phyloP scores from a whole-genome alignment of 2,329 filamentous ascomycete genomes.

The Coniochaeta sp. region DNA sequence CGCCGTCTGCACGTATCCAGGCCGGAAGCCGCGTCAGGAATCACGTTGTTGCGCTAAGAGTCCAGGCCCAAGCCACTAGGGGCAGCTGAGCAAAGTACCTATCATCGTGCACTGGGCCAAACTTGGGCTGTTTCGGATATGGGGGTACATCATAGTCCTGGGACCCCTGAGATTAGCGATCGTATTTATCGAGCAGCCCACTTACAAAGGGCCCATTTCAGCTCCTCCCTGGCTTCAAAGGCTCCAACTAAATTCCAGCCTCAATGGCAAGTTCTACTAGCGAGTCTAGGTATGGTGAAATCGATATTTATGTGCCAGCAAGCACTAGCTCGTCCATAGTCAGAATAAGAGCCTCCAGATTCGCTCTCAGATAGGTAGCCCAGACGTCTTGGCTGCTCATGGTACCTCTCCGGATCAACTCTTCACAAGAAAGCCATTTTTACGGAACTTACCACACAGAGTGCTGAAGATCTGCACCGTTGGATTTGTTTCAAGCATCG shows the following conservation, averaged over 20 bases:
- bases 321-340: not conserved
- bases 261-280: not conserved
- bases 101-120: not conserved
- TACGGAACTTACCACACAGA: no score
- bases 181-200: not conserved
- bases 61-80: not conserved
- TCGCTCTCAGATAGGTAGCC: not conserved
- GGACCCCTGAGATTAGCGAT: not conserved
- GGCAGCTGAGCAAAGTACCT: not conserved
- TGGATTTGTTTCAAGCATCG: not conserved
- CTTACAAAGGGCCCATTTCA: not conserved
- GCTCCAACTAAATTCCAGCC: not conserved
- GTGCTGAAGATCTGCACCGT: not conserved
- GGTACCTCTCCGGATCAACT: no score
- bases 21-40: not conserved
- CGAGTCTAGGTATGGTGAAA: not conserved
- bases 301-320: not conserved
- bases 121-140: not conserved
- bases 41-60: not conserved
- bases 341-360: not conserved
- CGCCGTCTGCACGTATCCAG: not conserved
- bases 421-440: no score
- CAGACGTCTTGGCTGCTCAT: no score
- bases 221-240: not conserved
- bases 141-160: not conserved